Conservation (phyloP, 805 yeast species). For the Pichia phayaonensis region DNA sequence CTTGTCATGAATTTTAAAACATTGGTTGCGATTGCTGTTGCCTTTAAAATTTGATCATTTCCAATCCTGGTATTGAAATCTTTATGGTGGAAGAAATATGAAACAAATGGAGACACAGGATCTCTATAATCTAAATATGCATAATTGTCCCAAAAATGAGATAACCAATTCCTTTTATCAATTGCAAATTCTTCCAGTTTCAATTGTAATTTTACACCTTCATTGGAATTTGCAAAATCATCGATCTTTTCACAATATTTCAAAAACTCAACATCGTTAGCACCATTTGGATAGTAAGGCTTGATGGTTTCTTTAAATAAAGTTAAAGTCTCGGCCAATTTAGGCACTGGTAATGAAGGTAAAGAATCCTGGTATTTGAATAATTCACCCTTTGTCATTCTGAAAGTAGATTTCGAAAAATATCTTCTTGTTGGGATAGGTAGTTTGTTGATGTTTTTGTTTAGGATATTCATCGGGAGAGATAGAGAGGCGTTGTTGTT, state of each 20-base stretch:
- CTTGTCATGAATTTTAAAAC: conserved; percentile 59
- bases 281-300: conserved; percentile 52
- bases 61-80: conserved; percentile 54
- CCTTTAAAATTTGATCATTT: conserved; percentile 58
- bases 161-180: conserved; percentile 74
- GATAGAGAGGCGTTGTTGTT: too few species aligned
- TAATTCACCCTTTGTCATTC: conserved; percentile 48
- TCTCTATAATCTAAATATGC: conserved; percentile 88
- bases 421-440: too few species aligned
- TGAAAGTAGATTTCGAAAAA: background rate
- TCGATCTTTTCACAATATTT: conserved; percentile 50
- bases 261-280: conserved; percentile 31
- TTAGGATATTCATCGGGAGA: too few species aligned
- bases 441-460: too few species aligned
- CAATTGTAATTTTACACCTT: conserved; percentile 66
- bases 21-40: conserved; percentile 65
- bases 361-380: conserved; percentile 64
- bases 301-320: conserved; percentile 65
- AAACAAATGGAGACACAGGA: conserved; percentile 91
- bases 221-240: conserved; percentile 48
- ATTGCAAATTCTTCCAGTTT: conserved; percentile 53
- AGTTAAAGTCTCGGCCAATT: conserved; percentile 58
- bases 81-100: conserved; percentile 82
- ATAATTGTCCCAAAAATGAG: conserved; percentile 88
- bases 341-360: conserved; percentile 85